Evolutionary conservation across 805 yeast genomes (phyloP).

Genomic region (Deakozyma indianensis): DNA sequence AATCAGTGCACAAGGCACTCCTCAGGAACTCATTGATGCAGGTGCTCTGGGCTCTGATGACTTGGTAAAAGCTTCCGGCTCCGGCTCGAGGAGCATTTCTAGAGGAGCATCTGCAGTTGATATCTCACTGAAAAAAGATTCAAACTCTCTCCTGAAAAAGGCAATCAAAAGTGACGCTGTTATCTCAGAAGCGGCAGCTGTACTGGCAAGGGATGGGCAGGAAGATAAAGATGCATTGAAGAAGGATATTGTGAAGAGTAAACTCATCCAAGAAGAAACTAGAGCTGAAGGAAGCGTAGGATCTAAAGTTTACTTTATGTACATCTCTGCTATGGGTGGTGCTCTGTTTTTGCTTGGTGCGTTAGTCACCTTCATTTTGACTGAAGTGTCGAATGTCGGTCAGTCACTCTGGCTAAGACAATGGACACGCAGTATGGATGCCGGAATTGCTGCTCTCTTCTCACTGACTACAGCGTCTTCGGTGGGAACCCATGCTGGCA

Average conservation of each 20-base stretch:
- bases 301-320: conserved; percentile 55
- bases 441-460: conserved; percentile 6
- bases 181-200: conserved; percentile 4
- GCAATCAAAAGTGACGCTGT: conserved; percentile 4
- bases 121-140: too few species aligned
- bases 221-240: conserved; percentile 23
- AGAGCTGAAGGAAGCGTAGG: conserved; percentile 79
- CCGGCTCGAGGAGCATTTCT: too few species aligned
- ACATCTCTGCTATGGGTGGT: conserved; percentile 59
- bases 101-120: too few species aligned
- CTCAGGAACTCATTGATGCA: conserved; percentile 43
- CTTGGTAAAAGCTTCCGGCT: too few species aligned
- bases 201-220: conserved; percentile 16
- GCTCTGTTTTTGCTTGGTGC: conserved; percentile 35
- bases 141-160: conserved; percentile 7
- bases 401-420: conserved; percentile 86
- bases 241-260: conserved; percentile 29
- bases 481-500: conserved; percentile 5
- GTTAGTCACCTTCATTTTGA: conserved; percentile 32
- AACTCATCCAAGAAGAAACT: conserved; percentile 67
- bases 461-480: conserved; percentile 16
- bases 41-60: conserved; percentile 84
- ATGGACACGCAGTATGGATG: conserved; percentile 51
- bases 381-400: conserved; percentile 46
- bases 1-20: conserved; percentile 63